Percentiles rank a stretch among this genome's conserved stretches.
Evolutionary conservation across 2,329 filamentous ascomycete genomes (phyloP).

Genomic region (Metarhizium anisopliae): DNA sequence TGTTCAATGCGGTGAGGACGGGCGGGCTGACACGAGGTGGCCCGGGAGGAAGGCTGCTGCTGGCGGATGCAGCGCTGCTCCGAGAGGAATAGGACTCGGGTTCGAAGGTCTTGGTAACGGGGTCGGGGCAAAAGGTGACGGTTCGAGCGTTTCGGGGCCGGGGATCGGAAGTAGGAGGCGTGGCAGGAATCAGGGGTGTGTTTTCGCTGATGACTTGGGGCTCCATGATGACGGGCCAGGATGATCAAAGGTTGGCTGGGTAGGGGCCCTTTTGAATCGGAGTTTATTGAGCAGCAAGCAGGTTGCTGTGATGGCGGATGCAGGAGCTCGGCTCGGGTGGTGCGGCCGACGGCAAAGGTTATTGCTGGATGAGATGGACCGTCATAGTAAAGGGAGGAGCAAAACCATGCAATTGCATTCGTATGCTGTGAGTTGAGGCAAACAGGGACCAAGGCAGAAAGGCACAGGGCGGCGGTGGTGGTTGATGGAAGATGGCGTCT

Average conservation of each 20-base stretch:
- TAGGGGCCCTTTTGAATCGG: neutral
- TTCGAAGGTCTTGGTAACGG: slow-evolving; percentile 52
- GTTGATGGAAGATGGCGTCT: neutral
- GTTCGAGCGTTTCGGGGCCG: slow-evolving; percentile 45
- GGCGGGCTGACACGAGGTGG: slow-evolving; percentile 33
- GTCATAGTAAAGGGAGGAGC: neutral
- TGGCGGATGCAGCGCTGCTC: slow-evolving; percentile 13
- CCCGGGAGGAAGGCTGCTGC: slow-evolving; percentile 17
- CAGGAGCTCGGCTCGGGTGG: neutral
- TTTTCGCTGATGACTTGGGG: slow-evolving; percentile 21
- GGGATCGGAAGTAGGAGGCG: slow-evolving; percentile 14
- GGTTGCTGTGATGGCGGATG: neutral
- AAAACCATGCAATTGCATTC: neutral
- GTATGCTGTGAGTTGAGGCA: neutral
- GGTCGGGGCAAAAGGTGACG: slow-evolving; percentile 70
- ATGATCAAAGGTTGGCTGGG: neutral
- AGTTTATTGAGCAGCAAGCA: neutral
- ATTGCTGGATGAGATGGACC: neutral
- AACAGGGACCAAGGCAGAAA: neutral
- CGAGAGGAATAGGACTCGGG: slow-evolving; percentile 28
- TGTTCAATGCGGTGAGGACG: slow-evolving; percentile 74
- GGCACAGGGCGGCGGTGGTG: neutral
- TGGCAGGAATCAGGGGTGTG: slow-evolving; percentile 23
- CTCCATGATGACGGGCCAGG: slow-evolving; percentile 12
- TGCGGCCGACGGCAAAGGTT: neutral